These are phyloP conservation scores for Paradendryphiella salina DNA, from an alignment of 2,329 filamentous ascomycete species.

Conservation along the genomic window DNA sequence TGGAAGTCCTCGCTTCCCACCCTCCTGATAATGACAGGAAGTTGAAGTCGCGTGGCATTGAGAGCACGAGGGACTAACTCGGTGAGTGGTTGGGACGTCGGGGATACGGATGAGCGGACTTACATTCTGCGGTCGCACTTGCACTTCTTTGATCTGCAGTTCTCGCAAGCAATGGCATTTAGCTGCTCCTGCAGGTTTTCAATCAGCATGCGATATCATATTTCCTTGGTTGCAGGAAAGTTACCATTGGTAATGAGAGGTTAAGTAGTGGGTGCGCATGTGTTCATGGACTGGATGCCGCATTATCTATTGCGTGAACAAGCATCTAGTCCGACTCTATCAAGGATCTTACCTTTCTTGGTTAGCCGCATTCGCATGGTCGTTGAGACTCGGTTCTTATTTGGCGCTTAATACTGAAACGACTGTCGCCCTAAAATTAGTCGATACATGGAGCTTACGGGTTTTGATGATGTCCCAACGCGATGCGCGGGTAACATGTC, in stretches of 20 bases:
- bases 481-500: too few relatives aligned
- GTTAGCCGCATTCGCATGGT: too few relatives aligned
- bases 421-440: too few relatives aligned
- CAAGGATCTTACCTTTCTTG: too few relatives aligned
- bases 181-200: slow-evolving; percentile 1
- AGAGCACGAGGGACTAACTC: slow-evolving; percentile 28
- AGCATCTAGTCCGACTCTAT: too few relatives aligned
- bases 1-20: slow-evolving; percentile 33
- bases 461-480: too few relatives aligned
- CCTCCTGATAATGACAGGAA: slow-evolving; percentile 30
- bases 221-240: too few relatives aligned
- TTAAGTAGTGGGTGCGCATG: background rate
- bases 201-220: background rate
- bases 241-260: background rate
- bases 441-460: too few relatives aligned
- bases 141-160: slow-evolving; percentile 34
- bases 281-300: too few relatives aligned
- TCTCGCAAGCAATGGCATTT: slow-evolving; percentile 34
- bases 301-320: too few relatives aligned
- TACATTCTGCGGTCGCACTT: slow-evolving; percentile 35
- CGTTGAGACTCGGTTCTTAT: too few relatives aligned
- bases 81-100: background rate
- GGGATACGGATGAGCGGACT: background rate
- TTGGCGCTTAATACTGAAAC: too few relatives aligned
- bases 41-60: slow-evolving; percentile 24